phyloP scores from a whole-genome alignment of 768 basidiomycete species.

The Sistotremastrum suecicum region DNA sequence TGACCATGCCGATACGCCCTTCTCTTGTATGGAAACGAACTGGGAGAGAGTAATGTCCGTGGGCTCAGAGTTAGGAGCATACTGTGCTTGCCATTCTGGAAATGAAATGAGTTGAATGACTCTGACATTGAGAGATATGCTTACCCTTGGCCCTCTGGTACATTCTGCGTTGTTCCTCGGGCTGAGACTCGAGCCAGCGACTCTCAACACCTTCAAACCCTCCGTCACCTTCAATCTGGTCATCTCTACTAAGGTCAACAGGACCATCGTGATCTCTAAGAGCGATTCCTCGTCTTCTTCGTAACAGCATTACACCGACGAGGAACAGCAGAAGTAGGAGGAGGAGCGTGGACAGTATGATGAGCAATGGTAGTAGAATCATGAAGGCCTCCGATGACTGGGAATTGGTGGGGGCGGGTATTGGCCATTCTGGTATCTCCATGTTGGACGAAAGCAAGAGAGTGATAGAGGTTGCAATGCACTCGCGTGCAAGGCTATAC shows the following conservation, averaged over 20 bases:
- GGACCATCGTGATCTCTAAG: conserved; percentile 84
- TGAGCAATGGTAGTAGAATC: conserved; percentile 85
- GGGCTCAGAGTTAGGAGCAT: conserved; percentile 90
- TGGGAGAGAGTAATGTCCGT: conserved; percentile 98
- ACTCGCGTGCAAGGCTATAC: neutral
- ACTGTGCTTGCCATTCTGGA: conserved; percentile 69
- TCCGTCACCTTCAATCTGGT: conserved; percentile 81
- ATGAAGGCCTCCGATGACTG: conserved; percentile 52
- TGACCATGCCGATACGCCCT: conserved; percentile 98
- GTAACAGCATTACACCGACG: conserved; percentile 74
- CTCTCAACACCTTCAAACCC: conserved; percentile 86
- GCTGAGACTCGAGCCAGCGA: conserved; percentile 80
- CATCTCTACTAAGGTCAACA: conserved; percentile 83
- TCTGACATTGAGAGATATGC: conserved; percentile 9
- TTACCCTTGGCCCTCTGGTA: conserved; percentile 84
- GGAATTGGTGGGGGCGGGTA: conserved; percentile 7
- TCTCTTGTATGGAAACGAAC: conserved; percentile 98
- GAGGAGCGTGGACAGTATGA: conserved; percentile 85
- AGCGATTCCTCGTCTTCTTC: conserved; percentile 61
- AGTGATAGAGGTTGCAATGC: too few relatives aligned
- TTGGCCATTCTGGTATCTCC: neutral
- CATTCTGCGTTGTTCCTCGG: conserved; percentile 47
- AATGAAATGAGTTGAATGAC: conserved; percentile 3
- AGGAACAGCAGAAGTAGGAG: conserved; percentile 88
- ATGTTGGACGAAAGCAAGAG: too few relatives aligned